Conservation (phyloP, 2,329 filamentous ascomycete species). For the Emmonsia crescens region DNA sequence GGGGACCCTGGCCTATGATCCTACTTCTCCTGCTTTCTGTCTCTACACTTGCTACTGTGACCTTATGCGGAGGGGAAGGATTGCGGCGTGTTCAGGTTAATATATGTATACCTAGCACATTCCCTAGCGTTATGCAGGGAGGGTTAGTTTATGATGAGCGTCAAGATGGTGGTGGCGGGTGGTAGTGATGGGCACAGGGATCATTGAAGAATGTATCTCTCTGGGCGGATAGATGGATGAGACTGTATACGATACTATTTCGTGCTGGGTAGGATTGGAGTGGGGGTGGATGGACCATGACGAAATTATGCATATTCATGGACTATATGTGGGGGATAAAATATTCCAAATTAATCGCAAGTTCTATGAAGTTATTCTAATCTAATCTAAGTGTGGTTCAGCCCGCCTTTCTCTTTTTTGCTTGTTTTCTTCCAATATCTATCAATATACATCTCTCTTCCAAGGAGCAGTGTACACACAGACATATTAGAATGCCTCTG, state of each 20-base stretch:
- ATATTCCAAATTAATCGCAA: neutral
- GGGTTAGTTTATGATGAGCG: neutral
- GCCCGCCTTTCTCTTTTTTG: neutral
- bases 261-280: neutral
- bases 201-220: neutral
- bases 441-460: neutral
- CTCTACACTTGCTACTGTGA: neutral
- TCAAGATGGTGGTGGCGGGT: neutral
- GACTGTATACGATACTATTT: too few relatives aligned
- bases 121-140: neutral
- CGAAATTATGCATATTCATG: conserved; percentile 1
- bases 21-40: neutral
- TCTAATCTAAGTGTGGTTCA: neutral
- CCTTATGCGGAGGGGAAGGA: neutral
- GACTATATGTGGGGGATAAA: neutral
- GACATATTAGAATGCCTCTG: neutral
- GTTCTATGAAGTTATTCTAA: neutral
- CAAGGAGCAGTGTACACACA: too few relatives aligned
- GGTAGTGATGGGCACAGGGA: conserved; percentile 1
- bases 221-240: too few relatives aligned
- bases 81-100: neutral
- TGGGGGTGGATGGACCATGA: neutral
- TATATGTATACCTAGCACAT: neutral
- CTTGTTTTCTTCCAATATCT: neutral
- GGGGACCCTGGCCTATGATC: neutral